phyloP scores from a whole-genome alignment of 208 protist species.

The Leishmania tropica region DNA sequence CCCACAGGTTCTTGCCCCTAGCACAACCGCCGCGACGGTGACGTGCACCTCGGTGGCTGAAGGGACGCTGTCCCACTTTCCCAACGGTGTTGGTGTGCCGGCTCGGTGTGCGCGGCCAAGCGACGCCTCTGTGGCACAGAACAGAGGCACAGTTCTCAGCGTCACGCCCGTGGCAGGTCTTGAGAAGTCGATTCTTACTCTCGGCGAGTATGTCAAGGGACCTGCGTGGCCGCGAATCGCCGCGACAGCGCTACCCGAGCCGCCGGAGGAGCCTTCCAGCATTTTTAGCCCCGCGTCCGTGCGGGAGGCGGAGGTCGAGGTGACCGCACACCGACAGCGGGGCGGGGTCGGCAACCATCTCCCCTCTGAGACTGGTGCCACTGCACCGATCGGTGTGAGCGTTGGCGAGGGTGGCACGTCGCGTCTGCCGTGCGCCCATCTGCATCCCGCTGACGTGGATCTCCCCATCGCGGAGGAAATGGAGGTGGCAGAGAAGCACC shows the following conservation, averaged over 20 bases:
- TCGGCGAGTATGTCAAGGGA: background rate
- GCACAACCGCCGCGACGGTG: background rate
- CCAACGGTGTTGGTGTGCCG: background rate
- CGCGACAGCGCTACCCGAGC: background rate
- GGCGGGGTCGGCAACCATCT: constrained; percentile 6
- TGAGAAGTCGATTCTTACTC: constrained; percentile 4
- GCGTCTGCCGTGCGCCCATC: background rate
- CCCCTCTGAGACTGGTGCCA: background rate
- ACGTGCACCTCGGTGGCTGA: constrained; percentile 10
- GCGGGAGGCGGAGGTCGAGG: background rate
- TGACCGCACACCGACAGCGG: background rate
- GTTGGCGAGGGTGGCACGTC: background rate
- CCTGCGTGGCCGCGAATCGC: background rate
- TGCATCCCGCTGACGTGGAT: background rate
- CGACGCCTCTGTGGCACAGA: background rate
- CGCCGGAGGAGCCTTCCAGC: background rate
- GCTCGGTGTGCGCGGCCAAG: background rate
- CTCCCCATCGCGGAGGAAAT: background rate
- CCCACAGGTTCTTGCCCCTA: background rate
- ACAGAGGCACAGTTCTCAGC: background rate
- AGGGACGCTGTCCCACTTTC: background rate
- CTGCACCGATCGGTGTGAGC: background rate
- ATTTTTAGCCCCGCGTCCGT: constrained; percentile 25
- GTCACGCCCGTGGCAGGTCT: too few relatives aligned
- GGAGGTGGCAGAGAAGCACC: constrained; percentile 10